phyloP scores from a whole-genome alignment of 306 rosid species.

The Benincasa hispida region DNA sequence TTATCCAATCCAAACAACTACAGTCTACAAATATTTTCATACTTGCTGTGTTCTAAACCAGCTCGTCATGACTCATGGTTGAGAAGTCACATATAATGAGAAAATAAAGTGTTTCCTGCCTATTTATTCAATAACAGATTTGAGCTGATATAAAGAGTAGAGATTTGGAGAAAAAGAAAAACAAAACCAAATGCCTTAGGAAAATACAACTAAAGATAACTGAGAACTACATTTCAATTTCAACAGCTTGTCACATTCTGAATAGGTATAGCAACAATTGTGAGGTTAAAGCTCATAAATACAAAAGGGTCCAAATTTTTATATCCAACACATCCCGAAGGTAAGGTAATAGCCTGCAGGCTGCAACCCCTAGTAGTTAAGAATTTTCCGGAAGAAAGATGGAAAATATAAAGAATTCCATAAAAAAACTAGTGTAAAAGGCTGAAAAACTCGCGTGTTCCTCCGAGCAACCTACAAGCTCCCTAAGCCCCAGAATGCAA shows the following conservation, averaged over 20 bases:
- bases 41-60: background rate
- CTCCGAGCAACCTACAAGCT: conserved; percentile 20
- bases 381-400: background rate
- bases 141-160: background rate
- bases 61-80: background rate
- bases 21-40: background rate
- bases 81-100: background rate
- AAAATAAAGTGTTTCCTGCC: background rate
- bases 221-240: background rate
- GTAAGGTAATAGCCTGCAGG: background rate
- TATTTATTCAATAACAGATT: background rate
- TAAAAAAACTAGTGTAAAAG: background rate
- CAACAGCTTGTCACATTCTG: background rate
- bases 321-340: background rate
- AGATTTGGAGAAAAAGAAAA: background rate
- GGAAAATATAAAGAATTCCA: background rate
- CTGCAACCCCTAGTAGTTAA: background rate
- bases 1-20: background rate
- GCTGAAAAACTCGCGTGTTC: background rate
- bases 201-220: background rate
- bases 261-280: background rate
- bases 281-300: background rate
- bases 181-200: background rate
- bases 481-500: background rate
- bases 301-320: background rate